Conservation (phyloP, 768 basidiomycete genomes). For the Postia placenta region DNA sequence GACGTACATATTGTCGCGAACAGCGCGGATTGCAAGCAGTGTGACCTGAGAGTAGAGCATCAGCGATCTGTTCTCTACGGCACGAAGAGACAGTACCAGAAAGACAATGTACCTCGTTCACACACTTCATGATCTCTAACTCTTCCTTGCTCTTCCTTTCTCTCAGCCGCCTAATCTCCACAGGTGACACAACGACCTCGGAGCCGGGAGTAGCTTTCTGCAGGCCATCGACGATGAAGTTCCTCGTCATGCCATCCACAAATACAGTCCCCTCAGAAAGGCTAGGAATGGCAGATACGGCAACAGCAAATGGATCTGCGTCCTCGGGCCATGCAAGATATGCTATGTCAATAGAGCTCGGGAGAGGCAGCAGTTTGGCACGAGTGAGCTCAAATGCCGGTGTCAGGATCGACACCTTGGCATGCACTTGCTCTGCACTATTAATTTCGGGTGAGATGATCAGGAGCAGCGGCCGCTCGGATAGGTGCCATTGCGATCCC, state of each 20-base stretch:
- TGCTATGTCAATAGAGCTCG: conserved; percentile 32
- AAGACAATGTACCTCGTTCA: conserved; percentile 54
- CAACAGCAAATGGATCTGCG: conserved; percentile 55
- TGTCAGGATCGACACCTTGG: conserved; percentile 56
- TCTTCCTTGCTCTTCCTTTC: conserved; percentile 74
- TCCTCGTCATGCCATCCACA: conserved; percentile 54
- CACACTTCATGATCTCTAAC: conserved; percentile 66
- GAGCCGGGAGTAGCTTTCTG: conserved; percentile 34
- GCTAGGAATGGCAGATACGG: conserved; percentile 25
- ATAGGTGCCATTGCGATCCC: conserved; percentile 54
- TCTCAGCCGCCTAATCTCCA: conserved; percentile 50
- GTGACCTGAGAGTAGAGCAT: conserved; percentile 56
- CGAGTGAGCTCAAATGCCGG: conserved; percentile 74
- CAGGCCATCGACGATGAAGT: conserved; percentile 63
- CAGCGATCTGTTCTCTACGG: background rate
- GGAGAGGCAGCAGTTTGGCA: conserved; percentile 54
- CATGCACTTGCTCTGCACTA: conserved; percentile 20
- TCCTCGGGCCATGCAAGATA: conserved; percentile 66
- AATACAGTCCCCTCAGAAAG: conserved; percentile 36
- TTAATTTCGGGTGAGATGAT: conserved; percentile 44
- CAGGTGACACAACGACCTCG: conserved; percentile 43
- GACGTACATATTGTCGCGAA: conserved; percentile 51
- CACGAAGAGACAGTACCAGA: background rate
- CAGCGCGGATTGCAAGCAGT: conserved; percentile 63
- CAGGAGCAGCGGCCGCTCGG: conserved; percentile 74